A percentile compares a stretch with the other conserved stretches of the same genome.
Conservation (phyloP, 2,329 filamentous ascomycete species). For the Monosporascus sp. region DNA sequence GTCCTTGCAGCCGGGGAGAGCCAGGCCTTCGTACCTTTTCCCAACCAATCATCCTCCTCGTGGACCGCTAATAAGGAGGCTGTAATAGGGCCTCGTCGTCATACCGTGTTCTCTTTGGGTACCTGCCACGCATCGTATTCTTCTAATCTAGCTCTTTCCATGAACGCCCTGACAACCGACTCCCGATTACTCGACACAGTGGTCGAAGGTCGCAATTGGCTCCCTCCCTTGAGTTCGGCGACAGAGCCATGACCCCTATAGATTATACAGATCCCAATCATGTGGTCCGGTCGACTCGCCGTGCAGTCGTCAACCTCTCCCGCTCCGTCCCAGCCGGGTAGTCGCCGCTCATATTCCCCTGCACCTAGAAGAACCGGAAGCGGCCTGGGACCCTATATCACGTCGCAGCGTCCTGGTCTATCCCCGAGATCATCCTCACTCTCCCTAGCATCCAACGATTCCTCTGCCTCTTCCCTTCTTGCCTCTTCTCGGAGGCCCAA, state of each 20-base stretch:
- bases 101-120: no score
- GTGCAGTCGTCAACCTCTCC: conserved; percentile 59
- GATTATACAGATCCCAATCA: conserved; percentile 33
- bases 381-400: conserved; percentile 62
- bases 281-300: conserved; percentile 90
- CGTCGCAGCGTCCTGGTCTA: conserved; percentile 58
- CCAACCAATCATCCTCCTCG: no score
- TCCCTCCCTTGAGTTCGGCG: no score
- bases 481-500: conserved; percentile 59
- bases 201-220: no score
- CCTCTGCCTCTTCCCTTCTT: conserved; percentile 66
- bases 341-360: conserved; percentile 69
- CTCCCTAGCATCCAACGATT: conserved; percentile 72
- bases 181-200: no score
- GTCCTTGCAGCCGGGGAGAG: no score
- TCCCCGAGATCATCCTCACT: conserved; percentile 67
- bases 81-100: no score
- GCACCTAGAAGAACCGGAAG: conserved; percentile 62
- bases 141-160: no score
- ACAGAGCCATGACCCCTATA: not conserved
- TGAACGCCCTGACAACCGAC: no score
- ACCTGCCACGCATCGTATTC: no score
- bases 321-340: conserved; percentile 45
- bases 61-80: no score
- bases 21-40: no score